Base-by-base conservation (phyloP, 2,329 filamentous ascomycete species). In the Rutstroemia sp. region DNA sequence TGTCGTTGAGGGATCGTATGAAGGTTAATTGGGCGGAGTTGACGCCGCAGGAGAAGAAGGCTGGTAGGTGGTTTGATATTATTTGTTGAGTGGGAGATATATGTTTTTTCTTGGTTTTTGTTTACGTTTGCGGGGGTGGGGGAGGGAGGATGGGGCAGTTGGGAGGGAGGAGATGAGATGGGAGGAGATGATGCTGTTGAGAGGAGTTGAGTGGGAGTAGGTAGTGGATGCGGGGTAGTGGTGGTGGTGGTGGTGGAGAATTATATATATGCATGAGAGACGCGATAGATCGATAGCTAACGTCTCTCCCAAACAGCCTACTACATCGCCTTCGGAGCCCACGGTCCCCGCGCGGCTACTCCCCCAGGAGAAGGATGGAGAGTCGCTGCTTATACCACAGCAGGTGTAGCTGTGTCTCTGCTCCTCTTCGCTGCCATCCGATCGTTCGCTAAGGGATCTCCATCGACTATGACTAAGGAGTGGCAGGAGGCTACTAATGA, bases 41-140 rank as follows among this genome's bases (percentile, higher is more conserved):
- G 78, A 96, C 94, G 52, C 67, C 95, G 70, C 88, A 94, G 76
- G 94, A 99, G 83, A 96, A 99, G 89, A 97, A 95, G 81, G 94
- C 94, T 69, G 92, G 94, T 96, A 86, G 73, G 92, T 67, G 47
- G 37, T 41, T 5, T 19, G 25, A 9, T 34, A 12, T 39, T 37
- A 8, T 27, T 6, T 27, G 5, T 27, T 27, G 25, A 27, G 3
- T 23, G 23, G 23, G 19, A 19, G 19, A 19, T 5, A 23, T 23
- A 23, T 23, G 6, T 10, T 37, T 19, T 19, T 48, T 50, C 48
- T 54, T 25, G 30, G 19, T 16, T 38, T 46, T 47, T 16, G 19
- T n/a, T 47, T 17, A 2, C 5, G 4, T 30, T 2, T 16, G 21
- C 14, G 9, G 30, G 6, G 19, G 7, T 2, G 16, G 37, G 17